A percentile compares a stretch with the other conserved stretches of the same genome.
phyloP scores from a whole-genome alignment of 495 filamentous ascomycete genomes.

The Venustampulla echinocandica region DNA sequence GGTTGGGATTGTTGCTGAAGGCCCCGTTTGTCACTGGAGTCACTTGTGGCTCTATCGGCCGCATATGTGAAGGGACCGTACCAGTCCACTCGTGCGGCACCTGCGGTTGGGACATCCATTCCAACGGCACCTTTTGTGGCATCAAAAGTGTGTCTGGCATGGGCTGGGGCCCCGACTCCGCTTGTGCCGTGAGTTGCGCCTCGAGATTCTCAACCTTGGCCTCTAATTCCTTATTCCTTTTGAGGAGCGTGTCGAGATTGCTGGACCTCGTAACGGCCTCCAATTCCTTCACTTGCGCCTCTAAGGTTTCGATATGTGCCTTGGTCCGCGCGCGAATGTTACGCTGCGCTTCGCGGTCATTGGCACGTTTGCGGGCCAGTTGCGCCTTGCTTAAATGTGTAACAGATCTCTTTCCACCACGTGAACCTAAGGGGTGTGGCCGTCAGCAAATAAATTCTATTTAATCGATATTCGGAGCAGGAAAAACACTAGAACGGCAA shows the following conservation, averaged over 20 bases:
- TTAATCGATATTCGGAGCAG: background rate
- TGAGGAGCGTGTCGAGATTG: constrained; percentile 39
- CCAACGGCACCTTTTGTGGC: constrained; percentile 12
- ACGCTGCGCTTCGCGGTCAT: constrained; percentile 82
- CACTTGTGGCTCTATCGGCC: background rate
- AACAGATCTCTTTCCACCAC: constrained; percentile 54
- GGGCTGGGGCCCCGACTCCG: background rate
- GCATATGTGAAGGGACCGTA: constrained; percentile 1
- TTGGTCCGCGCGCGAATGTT: constrained; percentile 81
- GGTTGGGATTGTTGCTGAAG: background rate
- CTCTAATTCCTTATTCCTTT: constrained; percentile 46
- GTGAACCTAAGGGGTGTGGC: constrained; percentile 31
- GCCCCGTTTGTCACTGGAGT: background rate
- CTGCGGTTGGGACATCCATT: constrained; percentile 16
- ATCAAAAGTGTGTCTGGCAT: constrained; percentile 16
- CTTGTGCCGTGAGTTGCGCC: constrained; percentile 28
- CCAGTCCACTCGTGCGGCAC: background rate
- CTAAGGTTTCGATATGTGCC: constrained; percentile 68
- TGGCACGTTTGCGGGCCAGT: constrained; percentile 72
- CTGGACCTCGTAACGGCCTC: constrained; percentile 27
- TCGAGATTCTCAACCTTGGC: constrained; percentile 39
- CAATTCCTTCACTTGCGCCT: constrained; percentile 60
- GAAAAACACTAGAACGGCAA: background rate
- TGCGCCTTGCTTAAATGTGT: constrained; percentile 65
- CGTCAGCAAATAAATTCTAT: background rate